phyloP scores from a whole-genome alignment of 768 basidiomycete genomes.

The Phanerochaete sordida region DNA sequence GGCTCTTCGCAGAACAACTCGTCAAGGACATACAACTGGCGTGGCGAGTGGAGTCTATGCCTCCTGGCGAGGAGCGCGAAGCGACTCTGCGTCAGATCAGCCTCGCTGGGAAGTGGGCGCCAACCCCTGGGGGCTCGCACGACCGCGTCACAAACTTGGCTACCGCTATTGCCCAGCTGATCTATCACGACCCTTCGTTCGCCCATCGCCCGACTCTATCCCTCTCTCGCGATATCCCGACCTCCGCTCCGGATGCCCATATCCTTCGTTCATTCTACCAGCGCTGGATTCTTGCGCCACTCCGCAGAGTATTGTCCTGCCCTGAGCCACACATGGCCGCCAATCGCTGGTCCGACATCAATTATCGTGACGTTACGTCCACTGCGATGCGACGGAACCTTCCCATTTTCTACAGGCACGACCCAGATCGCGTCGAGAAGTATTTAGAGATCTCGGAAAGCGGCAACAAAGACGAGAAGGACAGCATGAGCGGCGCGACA shows the following conservation, averaged over 20 bases:
- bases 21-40: slow-evolving; percentile 43
- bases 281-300: slow-evolving; percentile 54
- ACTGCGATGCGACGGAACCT: slow-evolving; percentile 60
- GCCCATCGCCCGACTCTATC: slow-evolving; percentile 13
- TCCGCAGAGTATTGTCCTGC: slow-evolving; percentile 41
- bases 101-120: slow-evolving; percentile 70
- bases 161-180: slow-evolving; percentile 55
- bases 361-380: slow-evolving; percentile 57
- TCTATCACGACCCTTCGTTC: slow-evolving; percentile 35
- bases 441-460: slow-evolving; percentile 56
- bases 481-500: slow-evolving; percentile 69
- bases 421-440: slow-evolving; percentile 51
- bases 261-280: slow-evolving; percentile 56
- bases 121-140: slow-evolving; percentile 53
- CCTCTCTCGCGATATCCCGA: slow-evolving; percentile 21
- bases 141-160: slow-evolving; percentile 63
- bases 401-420: slow-evolving; percentile 51
- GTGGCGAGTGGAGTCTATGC: slow-evolving; percentile 31
- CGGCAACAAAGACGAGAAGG: slow-evolving; percentile 45
- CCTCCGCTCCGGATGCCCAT: slow-evolving; percentile 33
- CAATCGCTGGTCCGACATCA: slow-evolving; percentile 54
- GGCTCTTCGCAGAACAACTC: slow-evolving; percentile 56
- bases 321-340: slow-evolving; percentile 64
- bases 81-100: slow-evolving; percentile 41
- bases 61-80: slow-evolving; percentile 23